phyloP scores from a whole-genome alignment of 768 basidiomycete species.

The Agaricus blazei region DNA sequence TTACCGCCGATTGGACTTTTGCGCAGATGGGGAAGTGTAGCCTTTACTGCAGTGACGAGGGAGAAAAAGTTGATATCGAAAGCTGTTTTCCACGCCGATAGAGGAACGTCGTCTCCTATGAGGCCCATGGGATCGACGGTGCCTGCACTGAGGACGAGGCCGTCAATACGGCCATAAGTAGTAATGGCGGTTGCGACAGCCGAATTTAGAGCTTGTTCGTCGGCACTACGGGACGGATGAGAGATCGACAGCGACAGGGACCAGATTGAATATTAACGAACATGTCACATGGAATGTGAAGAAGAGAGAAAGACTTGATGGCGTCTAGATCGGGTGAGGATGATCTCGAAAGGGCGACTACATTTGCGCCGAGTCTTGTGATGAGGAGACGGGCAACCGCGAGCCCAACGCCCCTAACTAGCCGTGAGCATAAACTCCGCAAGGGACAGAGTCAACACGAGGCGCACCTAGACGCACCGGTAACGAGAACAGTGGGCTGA shows the following conservation, averaged over 20 bases:
- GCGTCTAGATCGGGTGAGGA: slow-evolving; percentile 54
- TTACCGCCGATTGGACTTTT: slow-evolving; percentile 52
- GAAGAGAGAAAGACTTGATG: slow-evolving; percentile 43
- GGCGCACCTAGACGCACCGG: slow-evolving; percentile 77
- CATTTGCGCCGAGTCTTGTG: slow-evolving; percentile 53
- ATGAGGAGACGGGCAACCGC: slow-evolving; percentile 69
- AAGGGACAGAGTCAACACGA: neutral
- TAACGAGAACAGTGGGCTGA: slow-evolving; percentile 46
- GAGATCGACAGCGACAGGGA: slow-evolving; percentile 9
- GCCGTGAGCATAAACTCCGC: slow-evolving; percentile 7
- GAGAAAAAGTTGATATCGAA: slow-evolving; percentile 92
- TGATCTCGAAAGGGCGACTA: slow-evolving; percentile 75
- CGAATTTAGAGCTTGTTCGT: slow-evolving; percentile 48
- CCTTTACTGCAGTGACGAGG: slow-evolving; percentile 62
- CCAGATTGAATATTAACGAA: slow-evolving; percentile 33
- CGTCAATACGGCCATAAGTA: slow-evolving; percentile 64
- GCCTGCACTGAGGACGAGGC: slow-evolving; percentile 82
- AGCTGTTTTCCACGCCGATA: slow-evolving; percentile 61
- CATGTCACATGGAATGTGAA: slow-evolving; percentile 70
- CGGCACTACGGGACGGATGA: slow-evolving; percentile 39
- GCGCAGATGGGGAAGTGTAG: slow-evolving; percentile 65
- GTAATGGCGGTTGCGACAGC: slow-evolving; percentile 50
- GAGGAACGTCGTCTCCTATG: slow-evolving; percentile 43
- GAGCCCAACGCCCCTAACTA: slow-evolving; percentile 63
- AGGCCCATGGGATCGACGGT: slow-evolving; percentile 64